phyloP scores from a whole-genome alignment of 306 rosid genomes.

The Quillaja saponaria region DNA sequence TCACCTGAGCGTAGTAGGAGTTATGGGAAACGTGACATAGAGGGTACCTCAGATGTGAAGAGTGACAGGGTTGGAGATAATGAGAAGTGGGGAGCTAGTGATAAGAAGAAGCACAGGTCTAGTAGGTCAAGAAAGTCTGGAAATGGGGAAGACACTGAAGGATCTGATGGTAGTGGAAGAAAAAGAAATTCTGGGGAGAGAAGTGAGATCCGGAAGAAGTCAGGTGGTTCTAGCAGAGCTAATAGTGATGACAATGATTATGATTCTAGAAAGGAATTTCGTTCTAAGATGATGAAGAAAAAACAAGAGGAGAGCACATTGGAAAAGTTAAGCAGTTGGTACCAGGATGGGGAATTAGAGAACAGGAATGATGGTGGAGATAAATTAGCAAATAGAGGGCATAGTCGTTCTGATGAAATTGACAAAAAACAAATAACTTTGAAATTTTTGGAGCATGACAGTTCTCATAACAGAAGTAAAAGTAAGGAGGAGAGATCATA shows the following conservation, averaged over 20 bases:
- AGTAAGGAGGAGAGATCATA: slow-evolving; percentile 51
- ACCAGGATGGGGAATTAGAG: slow-evolving; percentile 89
- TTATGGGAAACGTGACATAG: slow-evolving; percentile 45
- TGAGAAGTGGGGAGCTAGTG: slow-evolving; percentile 72
- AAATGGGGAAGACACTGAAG: slow-evolving; percentile 66
- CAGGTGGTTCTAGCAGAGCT: slow-evolving; percentile 59
- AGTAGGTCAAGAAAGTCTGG: slow-evolving; percentile 66
- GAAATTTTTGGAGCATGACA: slow-evolving; percentile 52
- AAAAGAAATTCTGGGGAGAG: slow-evolving; percentile 60
- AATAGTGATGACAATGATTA: slow-evolving; percentile 71
- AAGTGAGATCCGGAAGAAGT: slow-evolving; percentile 55
- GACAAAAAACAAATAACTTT: slow-evolving; percentile 55
- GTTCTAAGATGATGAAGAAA: slow-evolving; percentile 66
- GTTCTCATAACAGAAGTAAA: slow-evolving; percentile 55
- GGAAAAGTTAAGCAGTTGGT: slow-evolving; percentile 91
- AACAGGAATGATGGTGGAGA: slow-evolving; percentile 62
- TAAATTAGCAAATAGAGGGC: slow-evolving; percentile 47
- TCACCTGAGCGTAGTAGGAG: slow-evolving; percentile 53
- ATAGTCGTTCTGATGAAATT: slow-evolving; percentile 43
- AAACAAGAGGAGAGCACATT: slow-evolving; percentile 88
- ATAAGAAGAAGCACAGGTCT: slow-evolving; percentile 80
- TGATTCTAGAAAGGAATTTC: slow-evolving; percentile 62
- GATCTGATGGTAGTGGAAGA: slow-evolving; percentile 59
- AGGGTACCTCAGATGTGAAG: slow-evolving; percentile 54
- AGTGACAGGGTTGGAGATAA: slow-evolving; percentile 64